Evolutionary conservation across 140 eudicot species (phyloP), one percentile per base, ranked within the genome.

Genomic region (Bidens hawaiensis): DNA sequence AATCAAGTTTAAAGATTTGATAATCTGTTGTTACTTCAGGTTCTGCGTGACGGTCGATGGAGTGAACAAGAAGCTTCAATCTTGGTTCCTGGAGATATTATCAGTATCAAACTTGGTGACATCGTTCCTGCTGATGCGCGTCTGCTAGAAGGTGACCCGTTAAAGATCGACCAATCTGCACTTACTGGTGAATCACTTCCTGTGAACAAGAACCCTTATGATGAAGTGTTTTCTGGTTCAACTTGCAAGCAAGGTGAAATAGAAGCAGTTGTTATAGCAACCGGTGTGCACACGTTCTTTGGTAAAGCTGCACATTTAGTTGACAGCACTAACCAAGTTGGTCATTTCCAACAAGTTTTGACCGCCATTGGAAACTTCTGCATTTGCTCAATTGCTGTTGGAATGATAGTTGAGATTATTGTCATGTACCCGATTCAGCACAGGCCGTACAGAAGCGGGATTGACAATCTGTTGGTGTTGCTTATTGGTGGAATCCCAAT

Each of bases 401-500:
- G 85, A 41, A 76, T 80, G 78, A 41, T 66, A 61, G 48, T 80
- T 47, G 85, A 80, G 72, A 50, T 75, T 9, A 30, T 80, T 14
- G 85, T 80, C 42, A 80, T 80, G 82, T 79, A 79, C 52, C 81
- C 81, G 4, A 76, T 80, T 51, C 85, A 80, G 57, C 74, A 72
- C 36, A 42, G 86, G 43, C 67, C 51, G 26, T 80, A 76, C 73
- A 64, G 86, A 64, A 63, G 72, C 6, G 79, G 76, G 19, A 72
- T 80, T 18, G 82, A 76, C 53, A 76, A 80, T 69, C 76, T 81
- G 19, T 27, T 78, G 28, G 89, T 82, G n/a, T 53, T 82, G 40
- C 68, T 82, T 49, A 82, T 82, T 52, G 89, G 89, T 68, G 89
- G 89, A 25, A 82, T 82, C 21, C 89, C 97, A 5, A 89, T 89